Conservation (phyloP, 73 alveolate genomes). For the Paramecium sonneborni region DNA sequence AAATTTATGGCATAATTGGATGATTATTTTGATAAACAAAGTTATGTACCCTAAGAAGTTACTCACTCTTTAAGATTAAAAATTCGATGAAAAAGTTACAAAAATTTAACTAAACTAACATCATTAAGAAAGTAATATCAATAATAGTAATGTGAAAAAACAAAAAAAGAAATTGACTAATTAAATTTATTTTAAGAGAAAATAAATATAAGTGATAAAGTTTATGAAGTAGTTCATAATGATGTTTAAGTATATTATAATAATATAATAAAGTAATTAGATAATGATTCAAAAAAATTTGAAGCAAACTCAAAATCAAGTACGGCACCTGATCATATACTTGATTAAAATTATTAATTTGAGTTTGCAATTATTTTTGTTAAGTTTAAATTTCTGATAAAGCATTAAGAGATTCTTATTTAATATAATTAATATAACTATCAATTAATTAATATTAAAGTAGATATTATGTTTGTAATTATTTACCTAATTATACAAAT, state of each 20-base stretch:
- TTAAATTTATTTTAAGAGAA: neutral
- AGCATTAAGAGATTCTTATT: neutral
- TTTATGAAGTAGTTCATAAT: neutral
- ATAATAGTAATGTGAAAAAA: neutral
- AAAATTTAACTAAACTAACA: neutral
- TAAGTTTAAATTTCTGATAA: neutral
- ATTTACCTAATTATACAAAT: neutral
- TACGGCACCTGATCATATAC: conserved; percentile 24
- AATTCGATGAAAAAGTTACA: conserved; percentile 1
- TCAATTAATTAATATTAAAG: neutral
- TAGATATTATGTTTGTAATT: neutral
- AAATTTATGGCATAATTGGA: conserved; percentile 40
- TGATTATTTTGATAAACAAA: conserved; percentile 9
- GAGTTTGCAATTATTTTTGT: neutral
- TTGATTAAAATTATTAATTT: too few relatives aligned
- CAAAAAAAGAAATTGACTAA: neutral
- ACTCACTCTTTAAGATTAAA: neutral
- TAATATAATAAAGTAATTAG: neutral
- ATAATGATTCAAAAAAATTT: neutral
- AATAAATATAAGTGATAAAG: neutral
- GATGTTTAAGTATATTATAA: neutral
- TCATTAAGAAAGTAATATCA: neutral
- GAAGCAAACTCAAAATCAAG: neutral
- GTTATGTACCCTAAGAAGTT: conserved; percentile 12
- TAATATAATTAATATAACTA: neutral